These are phyloP conservation scores for Solanum hybrid DNA, from an alignment of 305 asterid species.

Conservation along the genomic window DNA sequence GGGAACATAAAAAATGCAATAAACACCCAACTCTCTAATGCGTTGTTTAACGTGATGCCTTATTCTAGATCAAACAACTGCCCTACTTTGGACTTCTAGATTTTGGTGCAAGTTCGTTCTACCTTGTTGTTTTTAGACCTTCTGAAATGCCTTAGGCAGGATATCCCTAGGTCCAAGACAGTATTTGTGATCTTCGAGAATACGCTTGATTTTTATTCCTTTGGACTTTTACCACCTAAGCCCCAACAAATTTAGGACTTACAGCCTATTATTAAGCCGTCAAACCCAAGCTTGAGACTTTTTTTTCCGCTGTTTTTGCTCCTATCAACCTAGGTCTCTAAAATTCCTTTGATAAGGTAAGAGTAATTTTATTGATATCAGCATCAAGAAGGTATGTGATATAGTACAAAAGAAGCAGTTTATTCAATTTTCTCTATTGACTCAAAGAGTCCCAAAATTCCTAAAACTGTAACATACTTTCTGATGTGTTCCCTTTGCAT, in stretches of 20 bases:
- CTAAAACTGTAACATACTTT: background rate
- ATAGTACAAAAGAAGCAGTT: background rate
- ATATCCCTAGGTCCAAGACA: background rate
- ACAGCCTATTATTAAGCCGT: background rate
- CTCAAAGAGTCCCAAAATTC: background rate
- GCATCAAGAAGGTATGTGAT: background rate
- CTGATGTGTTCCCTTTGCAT: background rate
- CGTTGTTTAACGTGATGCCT: background rate
- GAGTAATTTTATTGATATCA: background rate
- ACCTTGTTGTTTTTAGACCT: background rate
- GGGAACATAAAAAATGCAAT: background rate
- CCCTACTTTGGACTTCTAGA: background rate
- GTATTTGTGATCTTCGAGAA: background rate
- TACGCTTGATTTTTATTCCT: background rate
- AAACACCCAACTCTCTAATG: background rate
- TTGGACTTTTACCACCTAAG: background rate
- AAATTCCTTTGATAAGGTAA: background rate
- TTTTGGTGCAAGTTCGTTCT: background rate
- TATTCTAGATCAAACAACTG: background rate
- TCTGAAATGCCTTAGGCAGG: background rate
- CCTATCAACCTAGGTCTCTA: background rate
- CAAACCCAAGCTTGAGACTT: background rate
- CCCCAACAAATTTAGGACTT: background rate
- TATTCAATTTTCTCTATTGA: background rate
- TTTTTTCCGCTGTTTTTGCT: background rate